Evolutionary conservation across 2,329 filamentous ascomycete species (phyloP), one percentile per base, ranked within the genome.

Genomic region (Hirsutella minnesotensis): DNA sequence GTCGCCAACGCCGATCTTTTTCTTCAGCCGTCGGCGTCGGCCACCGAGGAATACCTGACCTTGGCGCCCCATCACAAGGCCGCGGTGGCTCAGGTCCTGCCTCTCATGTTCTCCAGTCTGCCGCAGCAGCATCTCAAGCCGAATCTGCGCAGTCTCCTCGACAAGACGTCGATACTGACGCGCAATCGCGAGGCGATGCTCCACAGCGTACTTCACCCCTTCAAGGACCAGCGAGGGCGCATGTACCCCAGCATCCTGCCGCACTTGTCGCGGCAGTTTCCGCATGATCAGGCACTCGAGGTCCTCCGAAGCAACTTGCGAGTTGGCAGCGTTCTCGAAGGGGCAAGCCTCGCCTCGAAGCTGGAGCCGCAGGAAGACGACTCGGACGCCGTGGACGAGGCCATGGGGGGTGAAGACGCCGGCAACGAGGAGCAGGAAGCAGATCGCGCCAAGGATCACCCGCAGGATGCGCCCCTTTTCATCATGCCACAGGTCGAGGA

Each of bases 191-290:
- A 80, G 27, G 82, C 84, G 35, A 85, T 95, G 74, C 56, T 92
- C 10, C 79, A 87, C 5, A 90, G 86, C 58, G 79, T 94, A 12
- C 67, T 95, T 46, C 87, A 92, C 59, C 86, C 87, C 1, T 77
- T 80, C 60, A 65, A 78, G 48, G 68, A 79, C 54, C 67, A 75
- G 54, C 72, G 79, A 56, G 75, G 81, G 35, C 69, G 77, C 49
- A 73, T 77, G 41, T 76, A 79, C 46, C 72, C 83, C 22, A 92
- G 82, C 58, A 81, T 95, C 39, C 63, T 95, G 39, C 89, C 90
- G 0, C 84, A 94, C 53, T 66, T 95, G 21, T 75, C 79, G 8
- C 73, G 79, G 43, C 72, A 76, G 40, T 85, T 79, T 53, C 70
- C 79, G 0, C 59, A 71, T 10, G 75, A 81, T 40, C 68, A 75